Evolutionary conservation across 2,329 filamentous ascomycete genomes (phyloP).

Genomic region (Phialophora tarda): DNA sequence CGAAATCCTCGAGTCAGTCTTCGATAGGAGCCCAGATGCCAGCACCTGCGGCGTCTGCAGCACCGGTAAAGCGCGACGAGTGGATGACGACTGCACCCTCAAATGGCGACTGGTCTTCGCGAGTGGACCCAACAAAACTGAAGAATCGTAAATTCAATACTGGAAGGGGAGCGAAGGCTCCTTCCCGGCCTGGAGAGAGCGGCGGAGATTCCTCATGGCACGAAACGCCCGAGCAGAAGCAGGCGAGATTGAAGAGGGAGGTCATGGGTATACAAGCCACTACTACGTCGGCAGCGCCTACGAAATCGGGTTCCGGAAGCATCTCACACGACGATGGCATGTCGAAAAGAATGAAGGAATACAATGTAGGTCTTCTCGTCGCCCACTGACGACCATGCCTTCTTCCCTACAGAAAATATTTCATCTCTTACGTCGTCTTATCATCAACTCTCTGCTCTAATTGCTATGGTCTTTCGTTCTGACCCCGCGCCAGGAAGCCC

Average conservation of each 20-base stretch:
- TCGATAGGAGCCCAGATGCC: slow-evolving; percentile 41
- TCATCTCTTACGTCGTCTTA: background rate
- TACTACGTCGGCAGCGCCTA: slow-evolving; percentile 21
- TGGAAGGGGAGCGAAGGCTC: slow-evolving; percentile 61
- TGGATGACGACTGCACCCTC: slow-evolving; percentile 80
- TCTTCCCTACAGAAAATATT: background rate
- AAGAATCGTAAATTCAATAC: slow-evolving; percentile 82
- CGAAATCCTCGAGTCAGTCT: slow-evolving; percentile 36
- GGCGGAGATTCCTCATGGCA: slow-evolving; percentile 75
- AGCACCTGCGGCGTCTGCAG: slow-evolving; percentile 44
- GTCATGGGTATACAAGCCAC: slow-evolving; percentile 71
- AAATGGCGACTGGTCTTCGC: slow-evolving; percentile 58
- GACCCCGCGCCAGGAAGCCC: slow-evolving; percentile 52
- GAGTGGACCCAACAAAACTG: slow-evolving; percentile 82
- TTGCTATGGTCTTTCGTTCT: background rate
- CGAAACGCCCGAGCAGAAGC: slow-evolving; percentile 87
- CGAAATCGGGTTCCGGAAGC: slow-evolving; percentile 31
- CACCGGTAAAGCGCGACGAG: slow-evolving; percentile 70
- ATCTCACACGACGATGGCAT: slow-evolving; percentile 46
- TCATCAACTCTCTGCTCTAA: background rate
- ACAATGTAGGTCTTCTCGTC: slow-evolving; percentile 56
- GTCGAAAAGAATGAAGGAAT: slow-evolving; percentile 61
- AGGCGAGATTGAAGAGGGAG: slow-evolving; percentile 77
- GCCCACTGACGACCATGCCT: background rate
- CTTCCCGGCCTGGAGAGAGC: slow-evolving; percentile 46